Evolutionary conservation across 1,284 basidiomycete genomes (phyloP), one percentile per base, ranked within the genome.

Genomic region (Cryptococcus jaspeensis): DNA sequence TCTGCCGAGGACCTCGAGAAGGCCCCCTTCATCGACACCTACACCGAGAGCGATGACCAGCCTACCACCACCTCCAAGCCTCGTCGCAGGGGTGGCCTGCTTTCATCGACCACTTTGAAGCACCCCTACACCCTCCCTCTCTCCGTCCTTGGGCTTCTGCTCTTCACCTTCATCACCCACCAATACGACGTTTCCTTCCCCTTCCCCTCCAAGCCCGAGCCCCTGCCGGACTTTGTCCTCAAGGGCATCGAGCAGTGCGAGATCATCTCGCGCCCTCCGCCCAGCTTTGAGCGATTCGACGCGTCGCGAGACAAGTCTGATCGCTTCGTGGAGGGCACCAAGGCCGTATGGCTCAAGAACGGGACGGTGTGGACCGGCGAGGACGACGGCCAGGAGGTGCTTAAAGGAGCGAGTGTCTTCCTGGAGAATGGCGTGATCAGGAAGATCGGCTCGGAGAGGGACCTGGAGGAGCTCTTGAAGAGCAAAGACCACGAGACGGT

Each of bases 291-390:
- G 42, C 62, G 50, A 28, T 88, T 88, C 66, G 70, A 76, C 45
- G 28, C 43, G 4, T 82, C 91, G 13, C 81, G 81, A 7, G 73
- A 40, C 8, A 49, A 72, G 37, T 90, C 86, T 5, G 90, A 93
- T 69, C 80, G 90, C 41, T 89, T 83, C 65, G 88, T 87, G 52
- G 73, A 60, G 22, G 86, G 85, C 3, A 87, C 87, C 0, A 81
- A 81, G 40, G 78, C 85, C 3, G 85, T 85, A 7, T 79, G 87
- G 64, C 86, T 94, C 64, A 81, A 82, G 70, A 92, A 94, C 72
- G 89, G 85, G 2, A 85, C 84, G 0, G 81, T 95, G 18, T 90
- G 90, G 82, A 91, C 88, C 0, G 90, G 90, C 18, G 82, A 82
- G 45, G 75, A 84, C 37, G 83, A 85, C 50, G 78, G 76, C 2